Percentiles rank a stretch among this genome's conserved stretches.
These are phyloP conservation scores for Escallonia herrerae DNA, from an alignment of 129 eudicot genomes.

Conservation along the genomic window DNA sequence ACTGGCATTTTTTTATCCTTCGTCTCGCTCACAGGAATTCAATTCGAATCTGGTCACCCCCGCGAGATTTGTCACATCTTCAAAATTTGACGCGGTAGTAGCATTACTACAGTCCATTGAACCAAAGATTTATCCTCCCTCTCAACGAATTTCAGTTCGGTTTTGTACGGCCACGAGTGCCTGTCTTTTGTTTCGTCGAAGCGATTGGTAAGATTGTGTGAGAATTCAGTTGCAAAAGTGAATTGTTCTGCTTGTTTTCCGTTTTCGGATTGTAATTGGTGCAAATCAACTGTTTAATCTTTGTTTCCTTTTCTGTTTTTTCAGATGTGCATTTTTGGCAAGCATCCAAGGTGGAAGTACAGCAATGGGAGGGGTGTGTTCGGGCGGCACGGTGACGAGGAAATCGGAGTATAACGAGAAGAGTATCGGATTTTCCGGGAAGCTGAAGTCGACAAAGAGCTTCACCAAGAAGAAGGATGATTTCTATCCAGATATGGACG, in stretches of 20 bases:
- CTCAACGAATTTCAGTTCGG: no score
- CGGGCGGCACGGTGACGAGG: slow-evolving; percentile 51
- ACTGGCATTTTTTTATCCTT: background rate
- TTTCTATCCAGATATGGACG: slow-evolving; percentile 27
- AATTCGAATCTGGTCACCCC: background rate
- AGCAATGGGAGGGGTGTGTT: slow-evolving; percentile 82
- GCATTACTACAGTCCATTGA: background rate
- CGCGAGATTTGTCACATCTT: background rate
- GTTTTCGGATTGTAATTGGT: no score
- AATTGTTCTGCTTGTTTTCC: no score
- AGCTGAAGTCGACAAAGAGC: slow-evolving; percentile 49
- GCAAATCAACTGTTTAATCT: no score
- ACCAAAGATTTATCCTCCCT: no score
- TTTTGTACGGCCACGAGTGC: no score
- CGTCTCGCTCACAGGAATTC: background rate
- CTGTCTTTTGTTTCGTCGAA: no score
- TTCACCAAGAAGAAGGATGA: slow-evolving; percentile 35
- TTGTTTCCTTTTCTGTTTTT: no score
- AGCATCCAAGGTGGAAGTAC: background rate
- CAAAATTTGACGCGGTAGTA: background rate
- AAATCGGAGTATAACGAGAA: slow-evolving; percentile 22
- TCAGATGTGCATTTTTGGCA: no score
- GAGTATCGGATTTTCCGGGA: slow-evolving; percentile 53
- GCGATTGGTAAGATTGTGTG: no score
- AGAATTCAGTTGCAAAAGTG: no score